Percentiles rank a stretch among this genome's conserved stretches.
Evolutionary conservation across 371 early-diverging fungal genomes (phyloP).

Genomic region (Capniomyces stellatus): DNA sequence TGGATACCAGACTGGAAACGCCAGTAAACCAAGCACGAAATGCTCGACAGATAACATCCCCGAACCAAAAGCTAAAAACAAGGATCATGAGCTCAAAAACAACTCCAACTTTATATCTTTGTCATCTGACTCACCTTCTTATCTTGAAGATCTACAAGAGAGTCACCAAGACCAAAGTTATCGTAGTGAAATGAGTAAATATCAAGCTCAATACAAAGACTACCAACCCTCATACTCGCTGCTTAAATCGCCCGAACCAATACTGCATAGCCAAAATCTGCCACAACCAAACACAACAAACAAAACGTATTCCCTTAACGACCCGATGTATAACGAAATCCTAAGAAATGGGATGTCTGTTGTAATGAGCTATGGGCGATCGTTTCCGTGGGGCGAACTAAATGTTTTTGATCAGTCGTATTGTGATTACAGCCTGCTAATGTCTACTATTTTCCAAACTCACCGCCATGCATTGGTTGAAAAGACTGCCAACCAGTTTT

Average conservation of each 20-base stretch:
- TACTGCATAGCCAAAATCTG: no score
- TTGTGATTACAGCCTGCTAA: not conserved
- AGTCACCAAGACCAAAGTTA: not conserved
- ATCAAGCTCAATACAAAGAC: not conserved
- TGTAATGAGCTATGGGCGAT: not conserved
- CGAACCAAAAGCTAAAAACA: no score
- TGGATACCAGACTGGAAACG: not conserved
- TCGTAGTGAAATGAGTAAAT: not conserved
- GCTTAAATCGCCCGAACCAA: no score
- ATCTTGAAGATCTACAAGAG: not conserved
- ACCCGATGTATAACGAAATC: no score
- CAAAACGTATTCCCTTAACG: not conserved
- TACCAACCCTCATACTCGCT: not conserved
- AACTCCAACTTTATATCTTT: not conserved
- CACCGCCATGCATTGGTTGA: not conserved
- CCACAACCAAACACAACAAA: no score
- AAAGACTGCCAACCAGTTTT: not conserved
- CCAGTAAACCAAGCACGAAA: not conserved
- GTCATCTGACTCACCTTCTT: not conserved
- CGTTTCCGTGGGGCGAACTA: not conserved
- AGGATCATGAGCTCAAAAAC: not conserved
- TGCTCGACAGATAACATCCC: not conserved
- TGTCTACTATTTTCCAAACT: not conserved
- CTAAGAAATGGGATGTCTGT: no score
- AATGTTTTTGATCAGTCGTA: not conserved